Evolutionary conservation across 2,329 filamentous ascomycete genomes (phyloP).

Genomic region (Aspergillus hortae): DNA sequence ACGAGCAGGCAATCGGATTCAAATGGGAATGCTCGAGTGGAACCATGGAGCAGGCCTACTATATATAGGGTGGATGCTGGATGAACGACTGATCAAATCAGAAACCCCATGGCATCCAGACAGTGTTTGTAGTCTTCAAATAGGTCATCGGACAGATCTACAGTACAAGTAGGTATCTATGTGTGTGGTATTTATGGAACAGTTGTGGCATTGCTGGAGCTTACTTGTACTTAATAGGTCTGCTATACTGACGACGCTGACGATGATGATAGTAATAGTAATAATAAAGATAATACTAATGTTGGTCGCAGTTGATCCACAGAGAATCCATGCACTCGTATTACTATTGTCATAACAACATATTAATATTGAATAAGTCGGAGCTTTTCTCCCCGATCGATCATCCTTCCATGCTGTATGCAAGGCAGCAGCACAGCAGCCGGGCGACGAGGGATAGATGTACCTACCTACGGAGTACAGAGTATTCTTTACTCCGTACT

Average conservation of each 20-base stretch:
- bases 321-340: too few species aligned
- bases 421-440: background rate
- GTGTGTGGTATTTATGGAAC: background rate
- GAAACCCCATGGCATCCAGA: background rate
- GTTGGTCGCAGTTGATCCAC: background rate
- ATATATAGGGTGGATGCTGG: background rate
- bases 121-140: background rate
- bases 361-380: background rate
- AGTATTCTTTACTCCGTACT: too few species aligned
- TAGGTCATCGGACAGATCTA: background rate
- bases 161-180: too few species aligned
- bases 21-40: background rate
- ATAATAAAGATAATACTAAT: background rate
- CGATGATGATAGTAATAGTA: background rate
- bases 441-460: too few species aligned
- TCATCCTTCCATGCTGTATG: background rate
- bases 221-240: too few species aligned
- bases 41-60: background rate
- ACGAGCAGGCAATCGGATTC: background rate
- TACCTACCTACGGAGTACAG: too few species aligned
- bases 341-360: background rate
- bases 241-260: too few species aligned
- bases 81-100: background rate
- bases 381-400: background rate
- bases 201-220: background rate